phyloP scores from a whole-genome alignment of 1,284 basidiomycete genomes.

The Ganoderma sinense region DNA sequence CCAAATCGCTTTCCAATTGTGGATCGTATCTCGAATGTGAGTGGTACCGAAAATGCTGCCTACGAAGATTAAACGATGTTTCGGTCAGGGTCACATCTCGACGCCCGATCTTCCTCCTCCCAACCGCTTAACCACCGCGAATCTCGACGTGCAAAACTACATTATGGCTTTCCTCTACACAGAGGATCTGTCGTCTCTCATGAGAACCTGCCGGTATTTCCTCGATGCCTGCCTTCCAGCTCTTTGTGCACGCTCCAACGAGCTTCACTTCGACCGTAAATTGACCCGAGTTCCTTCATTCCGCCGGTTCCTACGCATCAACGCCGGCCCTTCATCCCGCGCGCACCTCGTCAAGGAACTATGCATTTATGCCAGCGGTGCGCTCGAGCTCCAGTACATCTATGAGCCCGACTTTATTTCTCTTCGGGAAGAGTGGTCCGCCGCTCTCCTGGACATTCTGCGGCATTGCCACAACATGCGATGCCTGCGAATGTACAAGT shows the following conservation, averaged over 20 bases:
- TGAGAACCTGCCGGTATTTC: slow-evolving; percentile 4
- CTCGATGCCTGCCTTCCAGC: neutral
- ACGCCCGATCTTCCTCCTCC: neutral
- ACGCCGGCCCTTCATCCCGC: neutral
- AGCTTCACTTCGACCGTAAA: neutral
- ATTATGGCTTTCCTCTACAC: neutral
- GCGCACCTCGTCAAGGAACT: neutral
- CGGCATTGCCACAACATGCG: neutral
- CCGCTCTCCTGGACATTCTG: slow-evolving; percentile 2
- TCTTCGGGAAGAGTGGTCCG: neutral
- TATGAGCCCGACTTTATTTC: neutral
- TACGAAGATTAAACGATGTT: neutral
- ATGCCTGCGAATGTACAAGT: neutral
- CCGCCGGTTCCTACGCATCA: slow-evolving; percentile 2
- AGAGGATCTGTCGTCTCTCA: neutral
- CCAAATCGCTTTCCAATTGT: neutral
- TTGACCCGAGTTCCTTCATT: neutral
- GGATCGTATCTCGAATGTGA: neutral
- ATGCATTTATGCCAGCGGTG: neutral
- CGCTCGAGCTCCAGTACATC: neutral
- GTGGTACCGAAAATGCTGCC: neutral
- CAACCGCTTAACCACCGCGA: neutral
- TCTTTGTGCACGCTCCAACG: slow-evolving; percentile 1
- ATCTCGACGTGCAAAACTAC: slow-evolving; percentile 4
- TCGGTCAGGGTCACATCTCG: neutral